phyloP scores from a whole-genome alignment of 1,284 basidiomycete genomes.

The Ganoderma lingzhi region DNA sequence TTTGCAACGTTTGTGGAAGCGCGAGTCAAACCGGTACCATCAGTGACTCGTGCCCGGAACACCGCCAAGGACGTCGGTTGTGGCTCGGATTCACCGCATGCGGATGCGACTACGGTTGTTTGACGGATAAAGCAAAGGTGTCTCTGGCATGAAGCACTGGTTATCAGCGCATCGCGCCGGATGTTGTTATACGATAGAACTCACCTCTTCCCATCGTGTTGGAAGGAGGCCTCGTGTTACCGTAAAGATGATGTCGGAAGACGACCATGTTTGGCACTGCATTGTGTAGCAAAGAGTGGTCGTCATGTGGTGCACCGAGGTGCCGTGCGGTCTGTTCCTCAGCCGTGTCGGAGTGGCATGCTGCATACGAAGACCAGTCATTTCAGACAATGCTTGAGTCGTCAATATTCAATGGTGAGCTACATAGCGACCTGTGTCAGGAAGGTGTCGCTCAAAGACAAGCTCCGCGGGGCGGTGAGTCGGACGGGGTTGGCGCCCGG shows the following conservation, averaged over 20 bases:
- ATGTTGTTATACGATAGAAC: not conserved
- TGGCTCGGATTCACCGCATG: not conserved
- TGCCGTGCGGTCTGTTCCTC: conserved; percentile 1
- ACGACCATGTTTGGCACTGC: not conserved
- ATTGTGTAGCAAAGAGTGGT: not conserved
- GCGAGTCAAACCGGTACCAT: conserved; percentile 18
- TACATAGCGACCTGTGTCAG: no score
- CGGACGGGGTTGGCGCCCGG: not conserved
- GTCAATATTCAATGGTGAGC: not conserved
- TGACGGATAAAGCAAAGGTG: conserved; percentile 12
- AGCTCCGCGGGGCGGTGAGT: no score
- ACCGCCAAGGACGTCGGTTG: conserved; percentile 11
- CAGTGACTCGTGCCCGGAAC: conserved; percentile 21
- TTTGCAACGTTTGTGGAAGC: conserved; percentile 18
- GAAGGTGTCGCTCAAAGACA: no score
- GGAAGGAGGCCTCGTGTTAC: not conserved
- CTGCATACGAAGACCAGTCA: not conserved
- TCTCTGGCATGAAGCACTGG: conserved; percentile 11
- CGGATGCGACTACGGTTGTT: conserved; percentile 10
- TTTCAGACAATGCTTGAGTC: not conserved
- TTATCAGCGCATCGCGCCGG: conserved; percentile 20
- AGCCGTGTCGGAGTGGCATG: not conserved
- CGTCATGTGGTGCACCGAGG: not conserved
- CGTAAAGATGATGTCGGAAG: not conserved
- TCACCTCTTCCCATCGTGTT: not conserved